Conservation (phyloP, 805 yeast genomes). For the Ascoidea rubescens region DNA sequence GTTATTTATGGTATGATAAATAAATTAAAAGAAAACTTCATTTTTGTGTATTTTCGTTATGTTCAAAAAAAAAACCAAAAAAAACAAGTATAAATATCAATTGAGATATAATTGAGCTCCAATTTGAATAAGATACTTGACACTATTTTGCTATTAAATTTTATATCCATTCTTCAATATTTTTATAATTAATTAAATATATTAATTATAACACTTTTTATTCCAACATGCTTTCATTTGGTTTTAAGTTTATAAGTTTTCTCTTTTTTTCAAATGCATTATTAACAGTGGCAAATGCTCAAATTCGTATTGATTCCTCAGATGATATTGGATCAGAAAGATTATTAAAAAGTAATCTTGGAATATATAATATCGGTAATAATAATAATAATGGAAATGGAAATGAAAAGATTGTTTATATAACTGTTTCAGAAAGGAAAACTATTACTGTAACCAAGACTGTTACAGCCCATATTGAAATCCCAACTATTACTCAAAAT, state of each 20-base stretch:
- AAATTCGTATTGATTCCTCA: not conserved
- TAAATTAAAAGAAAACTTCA: no score
- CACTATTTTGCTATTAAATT: no score
- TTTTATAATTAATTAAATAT: no score
- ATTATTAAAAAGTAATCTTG: no score
- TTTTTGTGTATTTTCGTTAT: not conserved
- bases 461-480: not conserved
- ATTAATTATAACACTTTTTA: not conserved
- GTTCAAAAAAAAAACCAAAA: no score
- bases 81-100: no score
- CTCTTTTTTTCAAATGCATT: not conserved
- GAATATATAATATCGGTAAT: no score
- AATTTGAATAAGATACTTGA: no score
- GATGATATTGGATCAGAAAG: not conserved
- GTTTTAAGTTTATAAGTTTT: not conserved
- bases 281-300: not conserved
- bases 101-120: no score
- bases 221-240: not conserved
- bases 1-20: not conserved
- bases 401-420: not conserved
- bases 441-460: not conserved
- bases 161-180: no score
- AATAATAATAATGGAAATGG: not conserved
- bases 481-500: no score
- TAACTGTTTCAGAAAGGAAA: not conserved